Percentiles rank a stretch among this genome's conserved stretches.
Evolutionary conservation across 371 early-diverging fungal genomes (phyloP).

Genomic region (Rhizopus arrhizus): DNA sequence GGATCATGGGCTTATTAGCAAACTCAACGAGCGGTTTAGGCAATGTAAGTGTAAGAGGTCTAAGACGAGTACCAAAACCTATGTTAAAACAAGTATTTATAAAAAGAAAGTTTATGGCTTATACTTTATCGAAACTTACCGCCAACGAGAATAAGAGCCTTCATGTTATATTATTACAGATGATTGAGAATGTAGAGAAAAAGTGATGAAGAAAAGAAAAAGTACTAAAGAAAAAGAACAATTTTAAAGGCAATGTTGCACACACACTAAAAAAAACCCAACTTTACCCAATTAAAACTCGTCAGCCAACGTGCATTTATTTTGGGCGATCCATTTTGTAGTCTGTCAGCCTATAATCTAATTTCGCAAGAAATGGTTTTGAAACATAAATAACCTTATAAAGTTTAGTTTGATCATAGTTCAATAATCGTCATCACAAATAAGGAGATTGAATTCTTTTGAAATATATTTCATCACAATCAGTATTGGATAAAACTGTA

Average conservation of each 20-base stretch:
- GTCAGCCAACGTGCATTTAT: neutral
- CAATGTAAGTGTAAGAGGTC: slow-evolving; percentile 97
- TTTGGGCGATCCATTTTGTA: no score
- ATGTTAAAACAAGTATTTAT: neutral
- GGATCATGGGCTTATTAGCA: slow-evolving; percentile 98
- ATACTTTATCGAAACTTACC: slow-evolving; percentile 54
- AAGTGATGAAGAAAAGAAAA: slow-evolving; percentile 20
- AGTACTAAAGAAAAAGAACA: neutral
- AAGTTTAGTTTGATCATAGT: no score
- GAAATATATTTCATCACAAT: no score
- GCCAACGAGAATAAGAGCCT: slow-evolving; percentile 99
- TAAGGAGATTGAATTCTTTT: no score
- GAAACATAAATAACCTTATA: no score
- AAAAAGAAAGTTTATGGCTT: neutral
- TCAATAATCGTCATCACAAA: no score
- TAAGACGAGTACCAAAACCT: slow-evolving; percentile 98
- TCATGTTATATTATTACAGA: slow-evolving; percentile 60
- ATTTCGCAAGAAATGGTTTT: no score
- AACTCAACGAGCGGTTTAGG: slow-evolving; percentile 99
- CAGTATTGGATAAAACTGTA: no score
- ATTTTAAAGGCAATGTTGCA: neutral
- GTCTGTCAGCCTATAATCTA: no score
- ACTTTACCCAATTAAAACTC: neutral
- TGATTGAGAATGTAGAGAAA: slow-evolving; percentile 9
- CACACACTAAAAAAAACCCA: no score